Conservation (phyloP, 2,329 filamentous ascomycete species). For the Alternaria panax region DNA sequence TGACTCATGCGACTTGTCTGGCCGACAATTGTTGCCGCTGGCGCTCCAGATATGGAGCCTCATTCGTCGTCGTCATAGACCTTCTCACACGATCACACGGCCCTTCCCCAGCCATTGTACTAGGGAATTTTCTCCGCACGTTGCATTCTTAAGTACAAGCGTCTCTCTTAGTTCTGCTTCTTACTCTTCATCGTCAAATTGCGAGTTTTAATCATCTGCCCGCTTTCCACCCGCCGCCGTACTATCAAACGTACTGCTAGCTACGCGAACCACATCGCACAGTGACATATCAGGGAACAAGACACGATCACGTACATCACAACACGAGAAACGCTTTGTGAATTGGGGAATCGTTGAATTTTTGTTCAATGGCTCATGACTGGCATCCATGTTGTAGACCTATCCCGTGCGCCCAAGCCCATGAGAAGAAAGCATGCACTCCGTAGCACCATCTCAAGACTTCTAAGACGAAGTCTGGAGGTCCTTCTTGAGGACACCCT, state of each 20-base stretch:
- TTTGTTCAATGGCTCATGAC: constrained; percentile 43
- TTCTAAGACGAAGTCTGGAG: constrained; percentile 64
- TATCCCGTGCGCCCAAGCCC: constrained; percentile 49
- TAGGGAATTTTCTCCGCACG: constrained; percentile 11
- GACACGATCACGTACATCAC: neutral
- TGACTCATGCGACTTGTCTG: constrained; percentile 2
- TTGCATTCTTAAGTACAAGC: neutral
- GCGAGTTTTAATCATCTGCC: neutral
- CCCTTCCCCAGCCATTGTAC: constrained; percentile 2
- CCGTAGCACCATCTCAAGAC: constrained; percentile 31
- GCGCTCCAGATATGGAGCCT: constrained; percentile 23
- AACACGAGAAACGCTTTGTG: constrained; percentile 12
- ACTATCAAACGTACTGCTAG: neutral
- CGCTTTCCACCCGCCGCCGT: too few relatives aligned
- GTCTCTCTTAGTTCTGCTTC: neutral
- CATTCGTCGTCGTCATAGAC: constrained; percentile 39
- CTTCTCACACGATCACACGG: constrained; percentile 27
- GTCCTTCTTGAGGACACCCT: constrained; percentile 99
- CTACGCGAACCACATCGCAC: neutral
- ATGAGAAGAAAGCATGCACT: constrained; percentile 45
- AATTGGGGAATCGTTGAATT: constrained; percentile 51
- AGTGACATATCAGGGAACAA: neutral
- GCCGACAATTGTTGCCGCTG: constrained; percentile 24
- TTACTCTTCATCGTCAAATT: neutral
- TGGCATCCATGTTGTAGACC: constrained; percentile 43